phyloP scores from a whole-genome alignment of 306 rosid species.

The Pyrus bretschneideri region DNA sequence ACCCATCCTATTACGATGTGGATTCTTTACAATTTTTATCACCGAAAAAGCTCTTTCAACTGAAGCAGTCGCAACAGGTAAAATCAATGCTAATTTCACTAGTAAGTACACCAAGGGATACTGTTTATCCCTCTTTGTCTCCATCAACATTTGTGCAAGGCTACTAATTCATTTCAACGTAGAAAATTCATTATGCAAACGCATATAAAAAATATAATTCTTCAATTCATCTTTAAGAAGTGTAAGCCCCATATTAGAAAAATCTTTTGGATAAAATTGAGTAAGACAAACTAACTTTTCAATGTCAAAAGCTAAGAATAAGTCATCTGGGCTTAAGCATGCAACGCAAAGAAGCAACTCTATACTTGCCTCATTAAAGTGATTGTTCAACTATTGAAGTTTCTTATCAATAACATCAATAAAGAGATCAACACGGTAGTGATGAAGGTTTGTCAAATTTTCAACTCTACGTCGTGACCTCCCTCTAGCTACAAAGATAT shows the following conservation, averaged over 20 bases:
- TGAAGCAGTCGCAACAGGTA: too few relatives aligned
- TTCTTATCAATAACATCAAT: not conserved
- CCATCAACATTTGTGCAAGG: too few relatives aligned
- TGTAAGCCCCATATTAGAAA: not conserved
- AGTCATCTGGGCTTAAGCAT: not conserved
- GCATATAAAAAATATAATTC: not conserved
- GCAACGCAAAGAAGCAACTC: not conserved
- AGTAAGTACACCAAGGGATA: too few relatives aligned
- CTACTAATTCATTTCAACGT: not conserved
- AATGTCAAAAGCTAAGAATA: not conserved
- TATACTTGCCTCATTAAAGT: not conserved
- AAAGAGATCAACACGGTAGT: not conserved
- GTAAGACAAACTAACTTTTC: not conserved
- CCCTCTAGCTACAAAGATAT: not conserved
- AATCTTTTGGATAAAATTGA: slow-evolving; percentile 3
- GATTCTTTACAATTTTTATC: too few relatives aligned
- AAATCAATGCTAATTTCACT: too few relatives aligned
- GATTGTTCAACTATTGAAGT: slow-evolving; percentile 2
- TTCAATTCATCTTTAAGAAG: not conserved
- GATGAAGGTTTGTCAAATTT: not conserved
- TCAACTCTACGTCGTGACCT: not conserved
- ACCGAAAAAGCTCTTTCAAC: too few relatives aligned
- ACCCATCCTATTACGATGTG: too few relatives aligned
- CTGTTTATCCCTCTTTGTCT: too few relatives aligned
- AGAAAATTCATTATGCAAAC: not conserved